Evolutionary conservation across 345 rosid genomes (phyloP), one percentile per base, ranked within the genome.

Genomic region (Lumnitzera littorea): DNA sequence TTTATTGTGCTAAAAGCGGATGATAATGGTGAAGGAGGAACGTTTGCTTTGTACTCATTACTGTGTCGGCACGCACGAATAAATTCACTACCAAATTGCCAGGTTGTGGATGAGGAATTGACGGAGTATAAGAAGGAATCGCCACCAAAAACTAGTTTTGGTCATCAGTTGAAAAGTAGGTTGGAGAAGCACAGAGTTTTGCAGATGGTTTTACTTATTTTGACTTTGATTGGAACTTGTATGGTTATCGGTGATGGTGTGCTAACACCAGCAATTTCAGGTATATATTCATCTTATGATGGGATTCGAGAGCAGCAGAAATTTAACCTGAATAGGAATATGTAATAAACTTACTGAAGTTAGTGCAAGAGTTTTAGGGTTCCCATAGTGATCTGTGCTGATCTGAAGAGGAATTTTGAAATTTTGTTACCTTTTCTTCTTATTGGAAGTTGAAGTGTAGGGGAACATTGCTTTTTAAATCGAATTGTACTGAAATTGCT

Each of bases 191-290:
- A 78, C 53, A 65, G 81, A 53, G 86, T 84, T 31, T 58, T 88
- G 77, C 96, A 88, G 84, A 81, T 78, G 78, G 52, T 81, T 56
- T 67, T 91, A 81, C 95, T 91, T 62, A 74, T 88, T 12, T 53
- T 91, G 63, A 84, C 95, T 72, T 76, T 91, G 82, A 73, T 91
- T 70, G 98, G 98, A 68, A 84, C 98, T 53, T 91, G 91, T 80
- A 91, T 91, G 98, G 91, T 88, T 50, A 88, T 91, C 67, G 98
- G 98, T 66, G 98, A 91, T 74, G 96, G 96, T 62, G 88, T 91
- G 53, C 85, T 68, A 46, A 56, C 72, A 6, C 72, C 98, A 61
- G 94, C 96, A 4, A 73, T 91, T 71, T 91, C 96, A 16, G 98
- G 98, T 91, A 69, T 16, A n/a, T 23, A 11, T 47, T 48, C 15